Base-by-base conservation (phyloP, 1,284 basidiomycete species). In the Phellinidium pouzarii region DNA sequence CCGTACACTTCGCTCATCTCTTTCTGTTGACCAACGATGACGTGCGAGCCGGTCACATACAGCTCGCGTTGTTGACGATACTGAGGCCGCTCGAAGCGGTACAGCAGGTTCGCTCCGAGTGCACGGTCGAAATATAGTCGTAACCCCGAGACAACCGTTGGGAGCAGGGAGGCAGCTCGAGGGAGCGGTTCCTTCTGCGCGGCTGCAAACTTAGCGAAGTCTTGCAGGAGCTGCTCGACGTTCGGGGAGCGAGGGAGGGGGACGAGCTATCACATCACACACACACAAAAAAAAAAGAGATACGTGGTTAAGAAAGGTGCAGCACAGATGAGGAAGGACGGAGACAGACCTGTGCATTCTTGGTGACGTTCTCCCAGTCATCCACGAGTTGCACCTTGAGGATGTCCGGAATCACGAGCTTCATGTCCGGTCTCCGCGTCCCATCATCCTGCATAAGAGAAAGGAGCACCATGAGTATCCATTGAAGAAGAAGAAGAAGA, bases 361-460 rank as follows among this genome's bases (percentile, higher is more conserved):
- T 98, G 50, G 95, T 99, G 40, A 99, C 84, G 14, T 87, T 84
- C 70, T 99, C 95, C 95, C 95, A 99, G 63, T 99, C 96, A 62
- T 99, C 94, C 1, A 99, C 94, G 12, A 99, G 76, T 55, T 90
- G 78, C 27, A 87, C 76, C 68, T 98, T 98, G 58, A 99, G 77
- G 12, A 79, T 68, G 61, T 98, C 94, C 0, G 95, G 96, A 11
- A 98, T 84, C 50, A 76, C 79, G 44, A 99, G 77, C 68, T 91
- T 93, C 76, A 99, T 86, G 62, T 98, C 94, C 3, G 91, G 90
- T 59, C 87, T 84, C 68, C 84, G 86, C 61, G 66, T 72, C 38
- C 68, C 71, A 36, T 86, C 84, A 57, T 87, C 84, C 75, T 82
- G 23, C 12, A 44, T 22, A 25, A 17, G 41, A 27, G 14, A 8